Evolutionary conservation across 1,284 basidiomycete genomes (phyloP).

Genomic region (Leccinum pachyderme): DNA sequence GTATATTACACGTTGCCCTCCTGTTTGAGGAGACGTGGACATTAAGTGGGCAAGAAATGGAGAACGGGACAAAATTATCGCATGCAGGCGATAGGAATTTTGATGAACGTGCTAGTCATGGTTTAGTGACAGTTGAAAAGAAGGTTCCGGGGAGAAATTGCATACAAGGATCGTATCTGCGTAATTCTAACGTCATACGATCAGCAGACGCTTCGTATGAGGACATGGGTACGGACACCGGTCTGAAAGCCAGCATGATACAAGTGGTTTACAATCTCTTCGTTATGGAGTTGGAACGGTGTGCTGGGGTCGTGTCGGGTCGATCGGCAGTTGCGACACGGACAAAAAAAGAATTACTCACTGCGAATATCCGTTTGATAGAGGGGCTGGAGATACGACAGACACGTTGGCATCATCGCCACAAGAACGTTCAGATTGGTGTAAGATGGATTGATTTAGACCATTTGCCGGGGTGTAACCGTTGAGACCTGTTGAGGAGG

Average conservation of each 20-base stretch:
- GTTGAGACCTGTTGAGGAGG: conserved; percentile 17
- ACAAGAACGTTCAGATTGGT: conserved; percentile 23
- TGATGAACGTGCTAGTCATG: conserved; percentile 67
- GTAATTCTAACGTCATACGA: conserved; percentile 56
- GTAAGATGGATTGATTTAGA: conserved; percentile 9
- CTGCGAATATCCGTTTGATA: conserved; percentile 42
- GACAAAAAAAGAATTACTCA: conserved; percentile 33
- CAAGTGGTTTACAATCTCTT: conserved; percentile 71
- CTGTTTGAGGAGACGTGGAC: conserved; percentile 65
- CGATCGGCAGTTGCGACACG: conserved; percentile 9
- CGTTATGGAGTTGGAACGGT: conserved; percentile 59
- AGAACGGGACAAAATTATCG: conserved; percentile 81
- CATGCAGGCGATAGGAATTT: conserved; percentile 72
- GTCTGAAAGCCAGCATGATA: conserved; percentile 77
- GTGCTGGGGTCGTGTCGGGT: conserved; percentile 32
- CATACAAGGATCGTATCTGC: conserved; percentile 75
- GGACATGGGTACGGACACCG: conserved; percentile 53
- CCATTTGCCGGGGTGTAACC: conserved; percentile 28
- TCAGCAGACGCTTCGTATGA: conserved; percentile 6
- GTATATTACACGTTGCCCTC: conserved; percentile 64
- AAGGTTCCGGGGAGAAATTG: conserved; percentile 12
- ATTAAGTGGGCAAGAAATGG: conserved; percentile 84
- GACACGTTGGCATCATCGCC: conserved; percentile 22
- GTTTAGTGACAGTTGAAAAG: conserved; percentile 16
- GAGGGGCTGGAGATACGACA: conserved; percentile 21